Conservation (phyloP, 352 stramenopile species). For the Pythium chondricola region DNA sequence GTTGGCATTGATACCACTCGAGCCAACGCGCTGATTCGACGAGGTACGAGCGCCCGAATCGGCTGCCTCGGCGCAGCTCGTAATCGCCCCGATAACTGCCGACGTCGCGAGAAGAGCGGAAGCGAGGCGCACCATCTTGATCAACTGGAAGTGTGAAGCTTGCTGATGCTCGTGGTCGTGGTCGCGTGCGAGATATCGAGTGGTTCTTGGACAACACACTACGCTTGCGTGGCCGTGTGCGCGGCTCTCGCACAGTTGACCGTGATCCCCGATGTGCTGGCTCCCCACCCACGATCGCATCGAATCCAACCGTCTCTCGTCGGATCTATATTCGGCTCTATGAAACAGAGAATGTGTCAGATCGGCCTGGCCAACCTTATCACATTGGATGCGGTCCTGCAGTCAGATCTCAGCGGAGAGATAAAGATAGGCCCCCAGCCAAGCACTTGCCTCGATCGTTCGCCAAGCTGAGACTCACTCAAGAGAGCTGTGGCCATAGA, state of each 20-base stretch:
- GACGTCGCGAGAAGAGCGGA: conserved; percentile 7
- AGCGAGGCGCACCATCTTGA: conserved; percentile 8
- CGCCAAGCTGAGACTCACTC: too few relatives aligned
- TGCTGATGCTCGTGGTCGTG: not conserved
- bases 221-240: too few relatives aligned
- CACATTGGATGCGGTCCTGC: not conserved
- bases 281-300: too few relatives aligned
- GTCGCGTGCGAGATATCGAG: conserved; percentile 7
- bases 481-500: too few relatives aligned
- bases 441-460: too few relatives aligned
- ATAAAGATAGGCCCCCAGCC: too few relatives aligned
- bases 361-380: not conserved
- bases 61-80: not conserved
- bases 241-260: too few relatives aligned
- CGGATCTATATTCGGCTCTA: not conserved
- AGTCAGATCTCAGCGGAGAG: too few relatives aligned
- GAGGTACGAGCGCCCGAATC: conserved; percentile 5
- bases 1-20: conserved; percentile 14
- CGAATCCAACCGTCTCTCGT: not conserved
- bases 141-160: not conserved
- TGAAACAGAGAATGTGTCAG: not conserved
- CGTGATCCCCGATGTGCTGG: too few relatives aligned
- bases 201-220: too few relatives aligned
- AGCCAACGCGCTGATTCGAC: conserved; percentile 10
- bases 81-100: not conserved